Evolutionary conservation across 352 stramenopile species (phyloP), one percentile per base, ranked within the genome.

Genomic region (Phytophthora foliorum): DNA sequence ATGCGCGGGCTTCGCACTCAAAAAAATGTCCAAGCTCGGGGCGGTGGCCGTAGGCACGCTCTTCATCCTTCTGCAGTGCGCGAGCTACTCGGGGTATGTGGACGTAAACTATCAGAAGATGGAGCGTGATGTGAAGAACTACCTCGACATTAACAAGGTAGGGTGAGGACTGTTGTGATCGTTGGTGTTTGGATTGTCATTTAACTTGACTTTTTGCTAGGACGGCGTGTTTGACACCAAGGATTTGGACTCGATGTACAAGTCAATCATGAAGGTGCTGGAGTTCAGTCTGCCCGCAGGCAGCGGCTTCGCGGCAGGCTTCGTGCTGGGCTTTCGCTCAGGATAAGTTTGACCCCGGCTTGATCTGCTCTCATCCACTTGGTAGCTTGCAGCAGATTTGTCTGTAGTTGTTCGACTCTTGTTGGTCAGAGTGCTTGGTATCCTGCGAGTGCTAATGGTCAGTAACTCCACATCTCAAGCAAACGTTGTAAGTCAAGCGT

Each of bases 41-140:
- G 95, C 91, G 1, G 56, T 98, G 46, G 72, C 94, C 13, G 63
- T 98, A 32, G 94, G 94, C 29, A 66, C 84, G 19, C 74, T 93
- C 31, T 98, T 98, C 57, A 82, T 98, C 19, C 63, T 89, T 17
- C 76, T 98, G 71, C 94, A 98, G 78, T 87, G 80, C 46, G 86
- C 91, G 27, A 97, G 81, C 38, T 97, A 96, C 70, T 85, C 78
- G 29, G 95, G 93, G 27, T 98, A 98, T 65, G 85, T 98, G 49
- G 68, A 93, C 57, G 86, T 98, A 19, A 84, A 98, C 77, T 97
- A 97, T 84, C 85, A 91, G 53, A 97, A 98, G 68, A 69, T 98
- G 46, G 78, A 94, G 68, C 75, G 88, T 6, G 88, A 97, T 61
- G 48, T 94, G 27, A 83, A 80, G 61, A 76, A 67, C 24, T 82